Conservation (phyloP, 140 eudicot species). For the Bidens hawaiensis region DNA sequence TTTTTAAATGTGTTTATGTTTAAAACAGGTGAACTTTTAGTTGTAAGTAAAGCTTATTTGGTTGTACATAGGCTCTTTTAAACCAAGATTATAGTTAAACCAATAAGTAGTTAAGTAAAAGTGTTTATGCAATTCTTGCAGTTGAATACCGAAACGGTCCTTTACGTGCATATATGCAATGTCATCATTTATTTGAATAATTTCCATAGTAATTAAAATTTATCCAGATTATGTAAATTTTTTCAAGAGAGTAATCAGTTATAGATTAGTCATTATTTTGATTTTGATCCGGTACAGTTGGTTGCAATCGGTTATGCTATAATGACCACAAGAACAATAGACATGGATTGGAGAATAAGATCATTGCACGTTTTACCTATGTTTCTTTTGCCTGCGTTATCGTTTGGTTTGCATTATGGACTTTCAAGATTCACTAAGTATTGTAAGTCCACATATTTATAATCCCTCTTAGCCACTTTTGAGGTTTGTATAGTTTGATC, state of each 20-base stretch:
- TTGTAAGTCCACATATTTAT: conserved; percentile 41
- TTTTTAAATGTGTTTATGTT: no score
- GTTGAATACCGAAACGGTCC: neutral
- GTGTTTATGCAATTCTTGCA: neutral
- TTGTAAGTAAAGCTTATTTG: no score
- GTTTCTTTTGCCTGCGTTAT: conserved; percentile 71
- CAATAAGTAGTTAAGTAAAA: neutral
- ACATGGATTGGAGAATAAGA: conserved; percentile 75
- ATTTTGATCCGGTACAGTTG: conserved; percentile 30
- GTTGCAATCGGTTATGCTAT: conserved; percentile 86
- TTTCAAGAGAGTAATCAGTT: neutral
- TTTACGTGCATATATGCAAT: neutral
- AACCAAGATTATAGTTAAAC: neutral
- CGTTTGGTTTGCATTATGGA: conserved; percentile 39
- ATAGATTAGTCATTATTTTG: neutral
- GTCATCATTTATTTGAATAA: neutral
- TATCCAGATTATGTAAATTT: neutral
- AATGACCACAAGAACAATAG: conserved; percentile 73
- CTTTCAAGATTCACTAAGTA: conserved; percentile 43
- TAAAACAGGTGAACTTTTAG: no score
- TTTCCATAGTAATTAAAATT: neutral
- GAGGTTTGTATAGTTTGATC: neutral
- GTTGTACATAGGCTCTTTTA: no score
- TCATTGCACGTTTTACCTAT: conserved; percentile 75
- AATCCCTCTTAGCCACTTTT: neutral